Percentiles rank a stretch among this genome's conserved stretches.
These are phyloP conservation scores for Penicillium oxalicum DNA, from an alignment of 2,329 filamentous ascomycete genomes.

Conservation along the genomic window DNA sequence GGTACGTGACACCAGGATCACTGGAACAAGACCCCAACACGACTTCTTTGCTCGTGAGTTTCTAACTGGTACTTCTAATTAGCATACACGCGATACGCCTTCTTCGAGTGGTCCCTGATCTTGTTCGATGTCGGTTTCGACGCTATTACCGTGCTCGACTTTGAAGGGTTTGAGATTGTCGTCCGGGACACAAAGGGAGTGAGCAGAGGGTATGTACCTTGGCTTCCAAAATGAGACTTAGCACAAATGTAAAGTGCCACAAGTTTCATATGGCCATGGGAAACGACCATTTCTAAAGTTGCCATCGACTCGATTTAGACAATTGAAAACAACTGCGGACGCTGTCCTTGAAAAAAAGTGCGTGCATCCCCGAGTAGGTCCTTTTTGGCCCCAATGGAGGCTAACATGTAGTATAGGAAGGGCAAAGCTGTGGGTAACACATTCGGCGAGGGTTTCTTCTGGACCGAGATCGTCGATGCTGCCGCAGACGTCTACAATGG, in stretches of 20 bases:
- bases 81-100: conserved; percentile 97
- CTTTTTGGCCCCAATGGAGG: conserved; percentile 7
- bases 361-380: conserved; percentile 35
- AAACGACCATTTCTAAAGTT: conserved; percentile 30
- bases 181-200: conserved; percentile 82
- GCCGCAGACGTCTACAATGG: conserved; percentile 87
- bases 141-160: conserved; percentile 88
- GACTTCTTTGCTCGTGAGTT: background rate
- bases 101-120: conserved; percentile 96
- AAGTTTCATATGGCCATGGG: conserved; percentile 34
- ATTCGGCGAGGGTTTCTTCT: conserved; percentile 66
- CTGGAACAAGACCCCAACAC: background rate
- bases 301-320: conserved; percentile 35
- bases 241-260: conserved; percentile 47
- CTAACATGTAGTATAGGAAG: conserved; percentile 53
- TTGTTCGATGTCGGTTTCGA: conserved; percentile 95
- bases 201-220: conserved; percentile 97
- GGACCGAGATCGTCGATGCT: conserved; percentile 69
- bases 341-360: conserved; percentile 66
- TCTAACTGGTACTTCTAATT: background rate
- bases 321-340: conserved; percentile 44
- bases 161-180: conserved; percentile 78
- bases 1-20: conserved; percentile 54
- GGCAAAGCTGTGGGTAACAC: conserved; percentile 65
- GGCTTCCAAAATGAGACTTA: conserved; percentile 76